These are phyloP conservation scores for Eremochloa ophiuroides DNA, from an alignment of 176 grass and related monocot species.

Conservation along the genomic window DNA sequence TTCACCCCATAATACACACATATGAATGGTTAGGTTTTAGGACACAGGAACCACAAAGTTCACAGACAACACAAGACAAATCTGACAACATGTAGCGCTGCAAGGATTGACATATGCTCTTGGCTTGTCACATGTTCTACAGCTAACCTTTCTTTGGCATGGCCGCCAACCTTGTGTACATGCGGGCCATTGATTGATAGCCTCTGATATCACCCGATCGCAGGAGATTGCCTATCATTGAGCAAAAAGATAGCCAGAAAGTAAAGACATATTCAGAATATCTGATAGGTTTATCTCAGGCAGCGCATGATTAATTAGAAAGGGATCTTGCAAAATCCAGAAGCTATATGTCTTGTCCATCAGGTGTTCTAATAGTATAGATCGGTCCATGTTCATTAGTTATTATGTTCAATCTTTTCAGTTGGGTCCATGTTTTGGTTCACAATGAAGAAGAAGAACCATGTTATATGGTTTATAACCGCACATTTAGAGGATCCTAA, in stretches of 20 bases:
- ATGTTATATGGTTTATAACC: not conserved
- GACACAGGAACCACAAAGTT: not conserved
- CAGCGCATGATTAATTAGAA: not conserved
- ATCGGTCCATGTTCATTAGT: not conserved
- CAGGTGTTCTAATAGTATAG: not conserved
- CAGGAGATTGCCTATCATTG: slow-evolving; percentile 69
- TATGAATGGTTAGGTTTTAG: not conserved
- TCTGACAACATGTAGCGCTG: not conserved
- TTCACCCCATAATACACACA: not conserved
- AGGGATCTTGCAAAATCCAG: slow-evolving; percentile 9
- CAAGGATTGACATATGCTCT: not conserved
- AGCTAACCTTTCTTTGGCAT: slow-evolving; percentile 66
- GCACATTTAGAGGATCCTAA: not conserved
- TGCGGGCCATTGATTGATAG: slow-evolving; percentile 79
- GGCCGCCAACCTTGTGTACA: slow-evolving; percentile 77
- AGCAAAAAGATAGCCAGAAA: not conserved
- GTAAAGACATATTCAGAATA: not conserved
- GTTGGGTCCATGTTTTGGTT: not conserved
- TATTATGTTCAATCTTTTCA: not conserved
- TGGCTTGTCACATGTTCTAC: not conserved
- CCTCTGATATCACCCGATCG: slow-evolving; percentile 72
- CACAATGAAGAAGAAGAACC: slow-evolving; percentile 5
- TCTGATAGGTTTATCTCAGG: not conserved
- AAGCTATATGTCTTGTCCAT: not conserved
- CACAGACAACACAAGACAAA: not conserved